These are phyloP conservation scores for Selaginella tamariscina DNA, from an alignment of 75 land plant genomes.

Conservation along the genomic window DNA sequence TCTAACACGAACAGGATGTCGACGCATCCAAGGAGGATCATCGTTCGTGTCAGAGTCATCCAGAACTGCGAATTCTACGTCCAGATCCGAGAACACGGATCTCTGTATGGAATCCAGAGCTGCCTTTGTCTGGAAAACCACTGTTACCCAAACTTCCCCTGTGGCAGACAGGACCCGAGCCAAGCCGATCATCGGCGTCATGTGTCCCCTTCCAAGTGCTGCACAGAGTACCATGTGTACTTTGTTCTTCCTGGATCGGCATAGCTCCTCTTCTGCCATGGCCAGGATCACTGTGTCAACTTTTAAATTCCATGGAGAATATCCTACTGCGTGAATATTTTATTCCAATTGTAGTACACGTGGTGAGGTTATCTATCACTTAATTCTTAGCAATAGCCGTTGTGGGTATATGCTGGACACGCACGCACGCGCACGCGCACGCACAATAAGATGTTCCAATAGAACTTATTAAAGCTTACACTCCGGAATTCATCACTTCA, in stretches of 20 bases:
- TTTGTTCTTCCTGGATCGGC: not conserved
- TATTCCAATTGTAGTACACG: too few species aligned
- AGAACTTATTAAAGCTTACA: too few species aligned
- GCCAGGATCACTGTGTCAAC: too few species aligned
- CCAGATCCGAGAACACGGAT: not conserved
- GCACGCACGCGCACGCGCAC: too few species aligned
- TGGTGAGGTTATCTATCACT: too few species aligned
- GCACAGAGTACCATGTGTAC: not conserved
- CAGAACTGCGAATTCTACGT: not conserved
- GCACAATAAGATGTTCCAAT: too few species aligned
- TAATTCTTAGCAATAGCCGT: too few species aligned
- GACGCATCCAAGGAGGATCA: not conserved
- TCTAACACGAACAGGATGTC: not conserved
- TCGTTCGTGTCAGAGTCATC: not conserved
- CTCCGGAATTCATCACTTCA: not conserved
- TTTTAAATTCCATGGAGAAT: too few species aligned
- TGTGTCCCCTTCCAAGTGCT: not conserved
- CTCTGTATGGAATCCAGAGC: not conserved
- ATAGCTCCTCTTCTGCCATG: too few species aligned
- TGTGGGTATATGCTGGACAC: too few species aligned
- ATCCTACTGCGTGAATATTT: too few species aligned
- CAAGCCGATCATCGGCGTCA: not conserved
- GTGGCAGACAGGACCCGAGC: not conserved
- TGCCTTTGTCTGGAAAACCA: not conserved
- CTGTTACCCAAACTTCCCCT: not conserved